Conservation (phyloP, 108 stramenopile species). For the Cyclotella kingstonii region DNA sequence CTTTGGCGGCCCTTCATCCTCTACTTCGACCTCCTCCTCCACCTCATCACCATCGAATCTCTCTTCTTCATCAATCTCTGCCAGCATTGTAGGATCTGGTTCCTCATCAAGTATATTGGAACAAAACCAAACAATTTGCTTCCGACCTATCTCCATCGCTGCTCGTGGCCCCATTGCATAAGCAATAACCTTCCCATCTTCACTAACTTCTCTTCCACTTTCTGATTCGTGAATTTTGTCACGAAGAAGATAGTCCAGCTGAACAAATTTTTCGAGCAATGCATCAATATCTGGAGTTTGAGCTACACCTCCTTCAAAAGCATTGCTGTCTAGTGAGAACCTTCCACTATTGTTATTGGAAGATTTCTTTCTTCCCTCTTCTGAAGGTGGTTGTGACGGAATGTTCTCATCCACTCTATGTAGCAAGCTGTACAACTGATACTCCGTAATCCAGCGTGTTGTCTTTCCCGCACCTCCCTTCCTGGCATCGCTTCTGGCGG, state of each 20-base stretch:
- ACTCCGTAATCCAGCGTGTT: constrained; percentile 69
- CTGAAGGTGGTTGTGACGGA: constrained; percentile 64
- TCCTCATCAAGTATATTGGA: constrained; percentile 76
- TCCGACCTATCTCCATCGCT: constrained; percentile 76
- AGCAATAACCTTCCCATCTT: constrained; percentile 53
- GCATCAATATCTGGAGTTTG: constrained; percentile 74
- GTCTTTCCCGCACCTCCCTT: constrained; percentile 41
- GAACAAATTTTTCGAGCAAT: constrained; percentile 67
- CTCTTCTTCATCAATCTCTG: constrained; percentile 70
- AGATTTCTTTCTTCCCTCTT: constrained; percentile 44
- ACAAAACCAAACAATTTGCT: constrained; percentile 80
- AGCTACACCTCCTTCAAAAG: constrained; percentile 10
- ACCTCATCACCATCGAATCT: constrained; percentile 35
- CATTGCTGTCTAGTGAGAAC: constrained; percentile 8
- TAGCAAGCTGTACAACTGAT: constrained; percentile 66
- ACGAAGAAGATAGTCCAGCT: constrained; percentile 71
- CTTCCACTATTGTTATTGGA: constrained; percentile 21
- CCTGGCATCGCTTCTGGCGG: constrained; percentile 34
- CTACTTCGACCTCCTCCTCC: constrained; percentile 40
- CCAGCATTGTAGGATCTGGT: constrained; percentile 85
- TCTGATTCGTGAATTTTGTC: constrained; percentile 62
- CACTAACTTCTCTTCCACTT: constrained; percentile 17
- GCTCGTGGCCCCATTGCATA: constrained; percentile 87
- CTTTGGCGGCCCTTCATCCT: constrained; percentile 4
- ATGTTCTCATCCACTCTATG: constrained; percentile 79